A percentile compares a stretch with the other conserved stretches of the same genome.
phyloP scores from a whole-genome alignment of 371 early-diverging fungal species.

The Syncephalis fuscata region DNA sequence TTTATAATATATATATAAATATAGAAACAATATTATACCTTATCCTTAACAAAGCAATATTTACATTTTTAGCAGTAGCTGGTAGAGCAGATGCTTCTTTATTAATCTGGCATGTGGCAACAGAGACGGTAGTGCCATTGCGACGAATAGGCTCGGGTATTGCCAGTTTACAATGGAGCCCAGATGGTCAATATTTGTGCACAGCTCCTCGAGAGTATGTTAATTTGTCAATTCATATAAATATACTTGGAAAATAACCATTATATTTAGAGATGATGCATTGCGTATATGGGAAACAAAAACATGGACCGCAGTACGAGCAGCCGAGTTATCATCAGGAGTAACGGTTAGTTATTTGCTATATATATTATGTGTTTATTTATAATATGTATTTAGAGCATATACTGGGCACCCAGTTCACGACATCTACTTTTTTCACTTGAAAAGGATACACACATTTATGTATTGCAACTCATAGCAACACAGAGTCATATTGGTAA shows the following conservation, averaged over 20 bases:
- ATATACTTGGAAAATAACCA: background rate
- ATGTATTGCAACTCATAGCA: background rate
- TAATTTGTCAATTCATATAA: background rate
- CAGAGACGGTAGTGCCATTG: background rate
- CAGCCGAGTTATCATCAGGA: background rate
- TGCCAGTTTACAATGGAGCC: background rate
- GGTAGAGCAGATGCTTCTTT: background rate
- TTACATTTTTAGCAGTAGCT: background rate
- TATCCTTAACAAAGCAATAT: too few relatives aligned
- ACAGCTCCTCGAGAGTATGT: background rate
- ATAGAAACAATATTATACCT: too few relatives aligned
- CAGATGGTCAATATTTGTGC: background rate
- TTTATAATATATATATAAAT: too few relatives aligned
- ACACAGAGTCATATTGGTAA: background rate
- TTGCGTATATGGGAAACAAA: background rate
- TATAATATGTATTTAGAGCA: background rate
- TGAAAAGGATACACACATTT: background rate
- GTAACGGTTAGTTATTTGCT: background rate
- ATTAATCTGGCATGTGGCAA: background rate
- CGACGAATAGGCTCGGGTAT: background rate
- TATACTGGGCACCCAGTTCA: background rate
- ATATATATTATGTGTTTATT: background rate
- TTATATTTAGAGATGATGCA: background rate
- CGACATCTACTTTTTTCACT: background rate
- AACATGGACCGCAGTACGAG: background rate